These are phyloP conservation scores for Lactarius hatsudake DNA, from an alignment of 768 basidiomycete genomes.

Conservation along the genomic window DNA sequence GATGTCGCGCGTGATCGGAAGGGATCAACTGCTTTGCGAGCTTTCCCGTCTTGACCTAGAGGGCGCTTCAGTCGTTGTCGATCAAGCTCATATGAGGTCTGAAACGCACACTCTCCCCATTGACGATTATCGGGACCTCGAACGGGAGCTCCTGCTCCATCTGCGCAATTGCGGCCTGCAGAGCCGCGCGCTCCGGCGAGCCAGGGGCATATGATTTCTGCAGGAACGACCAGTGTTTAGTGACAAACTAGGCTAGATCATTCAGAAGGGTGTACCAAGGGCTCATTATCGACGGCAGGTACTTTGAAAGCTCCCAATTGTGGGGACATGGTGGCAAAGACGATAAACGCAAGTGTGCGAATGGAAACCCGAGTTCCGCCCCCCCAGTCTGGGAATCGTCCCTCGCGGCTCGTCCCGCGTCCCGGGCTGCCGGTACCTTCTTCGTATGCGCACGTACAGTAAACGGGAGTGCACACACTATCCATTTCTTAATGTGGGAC, in stretches of 20 bases:
- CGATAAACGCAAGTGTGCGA: neutral
- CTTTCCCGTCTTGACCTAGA: conserved; percentile 76
- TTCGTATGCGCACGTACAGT: too few species aligned
- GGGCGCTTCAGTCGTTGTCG: neutral
- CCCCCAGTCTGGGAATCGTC: neutral
- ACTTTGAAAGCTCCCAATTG: conserved; percentile 86
- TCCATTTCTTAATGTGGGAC: too few species aligned
- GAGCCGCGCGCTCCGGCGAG: conserved; percentile 68
- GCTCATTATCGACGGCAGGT: conserved; percentile 87
- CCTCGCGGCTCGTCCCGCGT: too few species aligned
- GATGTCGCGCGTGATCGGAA: conserved; percentile 75
- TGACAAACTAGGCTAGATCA: neutral
- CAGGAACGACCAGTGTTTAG: conserved; percentile 8
- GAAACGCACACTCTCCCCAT: conserved; percentile 73
- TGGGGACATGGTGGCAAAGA: conserved; percentile 37
- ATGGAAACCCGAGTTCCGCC: conserved; percentile 12
- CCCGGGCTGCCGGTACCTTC: too few species aligned
- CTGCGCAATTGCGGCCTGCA: conserved; percentile 70
- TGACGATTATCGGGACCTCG: conserved; percentile 90
- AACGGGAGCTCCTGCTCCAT: conserved; percentile 85
- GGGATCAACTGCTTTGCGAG: conserved; percentile 80
- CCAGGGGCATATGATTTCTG: conserved; percentile 78
- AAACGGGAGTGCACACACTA: too few species aligned
- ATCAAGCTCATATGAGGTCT: neutral
- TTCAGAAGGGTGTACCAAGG: conserved; percentile 60